phyloP scores from a whole-genome alignment of 257 asterid genomes.

The Catharanthus roseus region DNA sequence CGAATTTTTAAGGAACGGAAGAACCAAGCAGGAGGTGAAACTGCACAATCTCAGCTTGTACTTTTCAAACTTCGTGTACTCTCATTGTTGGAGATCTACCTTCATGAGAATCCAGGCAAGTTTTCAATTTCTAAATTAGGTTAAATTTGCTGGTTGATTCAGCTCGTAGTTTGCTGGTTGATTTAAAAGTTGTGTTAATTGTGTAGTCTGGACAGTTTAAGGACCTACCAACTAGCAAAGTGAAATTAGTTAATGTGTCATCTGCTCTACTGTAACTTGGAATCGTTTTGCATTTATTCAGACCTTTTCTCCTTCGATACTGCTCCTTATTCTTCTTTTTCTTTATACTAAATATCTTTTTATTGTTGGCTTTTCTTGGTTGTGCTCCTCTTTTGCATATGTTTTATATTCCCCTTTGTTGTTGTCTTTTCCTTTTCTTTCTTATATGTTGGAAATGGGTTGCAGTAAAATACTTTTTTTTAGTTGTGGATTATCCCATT shows the following conservation, averaged over 20 bases:
- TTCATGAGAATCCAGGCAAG: constrained; percentile 94
- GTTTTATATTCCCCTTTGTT: background rate
- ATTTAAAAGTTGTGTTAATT: background rate
- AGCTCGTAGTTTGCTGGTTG: background rate
- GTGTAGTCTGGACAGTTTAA: background rate
- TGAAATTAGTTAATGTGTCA: background rate
- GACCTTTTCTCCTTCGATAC: background rate
- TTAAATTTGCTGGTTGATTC: background rate
- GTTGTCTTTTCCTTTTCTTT: background rate
- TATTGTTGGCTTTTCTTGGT: background rate
- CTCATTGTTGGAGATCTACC: constrained; percentile 87
- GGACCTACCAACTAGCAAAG: background rate
- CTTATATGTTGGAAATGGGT: no score
- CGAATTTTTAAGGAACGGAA: constrained; percentile 58
- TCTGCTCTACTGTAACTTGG: background rate
- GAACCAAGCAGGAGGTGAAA: constrained; percentile 86
- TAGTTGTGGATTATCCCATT: no score
- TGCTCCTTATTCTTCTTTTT: background rate
- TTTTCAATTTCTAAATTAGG: constrained; percentile 13
- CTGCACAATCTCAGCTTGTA: constrained; percentile 95
- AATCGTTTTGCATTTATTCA: background rate
- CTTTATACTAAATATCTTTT: background rate
- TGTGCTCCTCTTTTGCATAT: background rate
- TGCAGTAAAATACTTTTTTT: no score
- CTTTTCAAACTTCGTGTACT: constrained; percentile 94